Evolutionary conservation across 257 asterid genomes (phyloP), one percentile per base, ranked within the genome.

Genomic region (Thymus quinquecostatus): DNA sequence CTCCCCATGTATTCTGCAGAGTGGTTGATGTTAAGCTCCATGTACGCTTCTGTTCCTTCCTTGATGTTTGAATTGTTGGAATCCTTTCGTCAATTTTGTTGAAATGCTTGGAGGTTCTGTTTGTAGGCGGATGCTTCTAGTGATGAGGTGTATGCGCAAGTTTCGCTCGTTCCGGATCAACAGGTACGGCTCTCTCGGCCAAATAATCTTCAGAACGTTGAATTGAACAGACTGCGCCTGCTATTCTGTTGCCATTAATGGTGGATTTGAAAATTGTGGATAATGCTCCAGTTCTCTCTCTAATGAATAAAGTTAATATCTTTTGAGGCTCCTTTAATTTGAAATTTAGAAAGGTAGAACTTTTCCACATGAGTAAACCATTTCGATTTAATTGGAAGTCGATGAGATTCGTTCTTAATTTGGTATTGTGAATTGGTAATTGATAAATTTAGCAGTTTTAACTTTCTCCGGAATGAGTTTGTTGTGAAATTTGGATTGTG

Each of bases 61-160:
- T 10, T 34, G 60, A 5, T 47, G 60, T 38, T 38, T 51, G 51
- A 56, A 11, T 75, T 71, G 70, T n/a, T 61, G 28, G 34, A 11
- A 48, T 69, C 14, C 58, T 44, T 7, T 55, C 12, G 40, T 34
- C 44, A 10, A 41, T 43, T 66, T 50, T 61, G n/a, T 64, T 68
- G 61, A 57, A 63, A 64, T 49, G 64, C 0, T 38, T 62, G 61
- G 44, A 58, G 32, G 58, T 59, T 56, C 63, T 40, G 11, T 58
- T 78, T 48, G 59, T 76, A 95, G 99, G 99, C 97, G 41, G 98
- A 92, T 75, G 78, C 92, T 11, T 85, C 84, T 56, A 88, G 80
- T 64, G 98, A 95, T 65, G 99, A 95, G 83, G 97, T 95, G 57
- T 92, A 85, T 75, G 96, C 97, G 0, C 96, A 89, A 70, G 96